These are phyloP conservation scores for Cymodocea nodosa DNA, from an alignment of 116 monocot species.

Conservation along the genomic window DNA sequence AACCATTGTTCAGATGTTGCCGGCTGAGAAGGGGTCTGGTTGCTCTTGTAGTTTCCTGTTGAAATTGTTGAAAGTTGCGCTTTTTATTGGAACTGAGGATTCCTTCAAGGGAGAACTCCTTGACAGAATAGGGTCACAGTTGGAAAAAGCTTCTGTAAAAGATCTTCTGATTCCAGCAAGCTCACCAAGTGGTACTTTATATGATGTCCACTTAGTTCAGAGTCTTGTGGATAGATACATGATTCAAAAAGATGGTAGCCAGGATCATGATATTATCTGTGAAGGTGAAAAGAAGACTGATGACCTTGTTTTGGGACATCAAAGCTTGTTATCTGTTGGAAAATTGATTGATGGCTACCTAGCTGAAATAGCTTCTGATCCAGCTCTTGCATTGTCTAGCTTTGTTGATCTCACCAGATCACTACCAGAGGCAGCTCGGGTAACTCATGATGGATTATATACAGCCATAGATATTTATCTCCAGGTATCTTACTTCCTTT, in stretches of 20 bases:
- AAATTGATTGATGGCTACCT: constrained; percentile 47
- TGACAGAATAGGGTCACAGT: constrained; percentile 33
- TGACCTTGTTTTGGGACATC: constrained; percentile 20
- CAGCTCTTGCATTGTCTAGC: constrained; percentile 41
- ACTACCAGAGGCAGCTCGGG: constrained; percentile 50
- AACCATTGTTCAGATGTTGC: constrained; percentile 53
- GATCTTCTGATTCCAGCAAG: constrained; percentile 56
- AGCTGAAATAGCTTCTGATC: constrained; percentile 64
- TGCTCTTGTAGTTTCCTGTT: constrained; percentile 75
- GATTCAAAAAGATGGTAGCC: constrained; percentile 6
- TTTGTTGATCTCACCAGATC: constrained; percentile 41
- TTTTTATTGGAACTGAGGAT: constrained; percentile 55
- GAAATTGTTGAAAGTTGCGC: constrained; percentile 57
- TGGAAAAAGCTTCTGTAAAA: constrained; percentile 68
- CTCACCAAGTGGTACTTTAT: constrained; percentile 13
- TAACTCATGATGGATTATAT: constrained; percentile 52
- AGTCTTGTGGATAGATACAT: constrained; percentile 45
- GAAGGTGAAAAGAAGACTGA: constrained; percentile 19
- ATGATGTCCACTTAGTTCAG: constrained; percentile 55
- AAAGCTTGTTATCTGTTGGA: constrained; percentile 39
- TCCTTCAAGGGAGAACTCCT: constrained; percentile 47
- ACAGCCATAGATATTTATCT: constrained; percentile 61
- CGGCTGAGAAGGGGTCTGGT: constrained; percentile 44
- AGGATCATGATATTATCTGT: constrained; percentile 4
- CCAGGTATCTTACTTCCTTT: constrained; percentile 19